Percentiles rank a stretch among this genome's conserved stretches.
Conservation (phyloP, 83 land plant species). For the Thuja plicata region DNA sequence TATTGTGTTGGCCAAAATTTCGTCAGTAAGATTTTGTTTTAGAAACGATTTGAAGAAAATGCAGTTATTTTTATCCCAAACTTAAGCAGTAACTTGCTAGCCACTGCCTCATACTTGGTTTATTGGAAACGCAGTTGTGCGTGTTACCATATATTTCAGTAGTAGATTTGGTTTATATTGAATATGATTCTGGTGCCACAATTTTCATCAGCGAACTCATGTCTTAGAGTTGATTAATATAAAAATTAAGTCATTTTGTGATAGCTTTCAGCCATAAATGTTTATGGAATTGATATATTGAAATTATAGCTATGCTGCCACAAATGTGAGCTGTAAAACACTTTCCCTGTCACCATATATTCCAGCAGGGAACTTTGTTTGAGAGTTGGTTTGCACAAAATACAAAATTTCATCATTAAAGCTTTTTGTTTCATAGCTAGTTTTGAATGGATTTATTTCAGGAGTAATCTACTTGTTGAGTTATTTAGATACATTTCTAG, state of each 20-base stretch:
- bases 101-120: not conserved
- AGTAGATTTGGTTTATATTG: not conserved
- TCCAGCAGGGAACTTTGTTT: not conserved
- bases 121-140: not conserved
- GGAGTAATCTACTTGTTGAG: slow-evolving; percentile 10
- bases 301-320: not conserved
- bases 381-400: not conserved
- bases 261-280: not conserved
- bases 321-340: not conserved
- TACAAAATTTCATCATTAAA: not conserved
- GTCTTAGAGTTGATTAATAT: not conserved
- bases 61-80: not conserved
- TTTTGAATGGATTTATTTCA: not conserved
- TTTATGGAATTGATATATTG: not conserved
- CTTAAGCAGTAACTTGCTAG: not conserved
- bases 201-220: not conserved
- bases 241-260: not conserved
- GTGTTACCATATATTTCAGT: not conserved
- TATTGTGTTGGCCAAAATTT: not conserved
- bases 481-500: not conserved
- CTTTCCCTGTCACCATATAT: not conserved
- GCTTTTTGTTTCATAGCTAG: not conserved
- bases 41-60: not conserved
- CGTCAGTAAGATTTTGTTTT: not conserved
- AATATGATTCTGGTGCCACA: not conserved